Conservation (phyloP, 768 basidiomycete genomes). For the Heimioporus sp. region DNA sequence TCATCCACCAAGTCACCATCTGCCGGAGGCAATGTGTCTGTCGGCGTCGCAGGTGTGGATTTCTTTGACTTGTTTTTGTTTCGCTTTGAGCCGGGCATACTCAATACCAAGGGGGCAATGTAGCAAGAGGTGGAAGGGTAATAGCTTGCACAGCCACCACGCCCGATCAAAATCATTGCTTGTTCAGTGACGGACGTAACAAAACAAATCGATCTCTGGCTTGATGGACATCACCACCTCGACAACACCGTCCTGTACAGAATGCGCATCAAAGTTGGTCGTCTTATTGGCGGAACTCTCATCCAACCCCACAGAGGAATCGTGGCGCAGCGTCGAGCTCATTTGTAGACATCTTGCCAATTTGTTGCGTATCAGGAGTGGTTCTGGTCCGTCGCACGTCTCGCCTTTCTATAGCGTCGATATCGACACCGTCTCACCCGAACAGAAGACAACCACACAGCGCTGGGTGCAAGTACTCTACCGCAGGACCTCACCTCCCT, state of each 20-base stretch:
- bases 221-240: conserved; percentile 16
- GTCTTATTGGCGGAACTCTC: conserved; percentile 34
- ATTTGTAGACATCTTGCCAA: conserved; percentile 61
- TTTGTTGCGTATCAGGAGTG: conserved; percentile 55
- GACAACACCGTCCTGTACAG: conserved; percentile 19
- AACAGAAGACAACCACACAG: conserved; percentile 68
- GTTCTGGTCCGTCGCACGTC: conserved; percentile 39
- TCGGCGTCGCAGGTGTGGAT: conserved; percentile 26
- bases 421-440: conserved; percentile 16
- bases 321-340: conserved; percentile 52
- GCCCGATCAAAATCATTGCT: no score
- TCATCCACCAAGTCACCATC: conserved; percentile 70
- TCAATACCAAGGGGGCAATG: not conserved
- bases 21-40: conserved; percentile 18
- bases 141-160: no score
- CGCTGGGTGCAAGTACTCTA: conserved; percentile 61
- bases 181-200: no score
- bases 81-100: conserved; percentile 41
- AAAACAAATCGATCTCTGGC: not conserved
- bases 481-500: conserved; percentile 65
- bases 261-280: conserved; percentile 32
- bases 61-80: conserved; percentile 62
- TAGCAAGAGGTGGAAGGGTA: conserved; percentile 2
- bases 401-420: not conserved
- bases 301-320: conserved; percentile 28